Evolutionary conservation across 257 asterid species (phyloP).

Genomic region (Rhazya stricta): DNA sequence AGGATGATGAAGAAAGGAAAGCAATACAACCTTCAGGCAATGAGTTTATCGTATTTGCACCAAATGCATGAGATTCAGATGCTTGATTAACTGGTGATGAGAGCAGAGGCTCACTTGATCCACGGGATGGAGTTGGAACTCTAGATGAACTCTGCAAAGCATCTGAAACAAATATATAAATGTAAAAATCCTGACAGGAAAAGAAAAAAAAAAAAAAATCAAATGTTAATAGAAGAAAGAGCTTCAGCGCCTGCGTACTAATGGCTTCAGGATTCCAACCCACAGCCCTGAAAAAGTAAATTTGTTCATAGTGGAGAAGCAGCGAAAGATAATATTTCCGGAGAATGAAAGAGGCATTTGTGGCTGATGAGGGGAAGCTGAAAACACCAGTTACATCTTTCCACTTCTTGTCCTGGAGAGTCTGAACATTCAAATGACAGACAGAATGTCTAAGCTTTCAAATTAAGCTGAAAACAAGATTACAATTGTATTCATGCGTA

Average conservation of each 20-base stretch:
- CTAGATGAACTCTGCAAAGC: conserved; percentile 2
- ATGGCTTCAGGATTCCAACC: conserved; percentile 52
- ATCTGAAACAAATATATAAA: conserved; percentile 14
- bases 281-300: conserved; percentile 61
- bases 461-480: background rate
- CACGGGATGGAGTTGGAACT: background rate
- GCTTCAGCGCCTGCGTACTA: conserved; percentile 25
- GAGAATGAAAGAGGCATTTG: conserved; percentile 81
- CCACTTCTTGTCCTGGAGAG: conserved; percentile 68
- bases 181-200: background rate
- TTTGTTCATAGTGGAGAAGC: conserved; percentile 76
- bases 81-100: conserved; percentile 2
- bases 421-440: conserved; percentile 32
- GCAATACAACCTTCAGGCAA: conserved; percentile 15
- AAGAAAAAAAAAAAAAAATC: background rate
- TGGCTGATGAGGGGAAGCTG: conserved; percentile 78
- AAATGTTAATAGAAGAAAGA: background rate
- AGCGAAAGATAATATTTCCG: conserved; percentile 71
- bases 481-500: background rate
- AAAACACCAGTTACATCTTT: conserved; percentile 65
- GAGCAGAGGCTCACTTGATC: background rate
- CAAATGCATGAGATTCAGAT: background rate
- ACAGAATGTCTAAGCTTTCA: background rate
- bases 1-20: background rate
- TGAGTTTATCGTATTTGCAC: background rate